Evolutionary conservation across 495 filamentous ascomycete species (phyloP), one percentile per base, ranked within the genome.

Genomic region (Xylaria telfairii): DNA sequence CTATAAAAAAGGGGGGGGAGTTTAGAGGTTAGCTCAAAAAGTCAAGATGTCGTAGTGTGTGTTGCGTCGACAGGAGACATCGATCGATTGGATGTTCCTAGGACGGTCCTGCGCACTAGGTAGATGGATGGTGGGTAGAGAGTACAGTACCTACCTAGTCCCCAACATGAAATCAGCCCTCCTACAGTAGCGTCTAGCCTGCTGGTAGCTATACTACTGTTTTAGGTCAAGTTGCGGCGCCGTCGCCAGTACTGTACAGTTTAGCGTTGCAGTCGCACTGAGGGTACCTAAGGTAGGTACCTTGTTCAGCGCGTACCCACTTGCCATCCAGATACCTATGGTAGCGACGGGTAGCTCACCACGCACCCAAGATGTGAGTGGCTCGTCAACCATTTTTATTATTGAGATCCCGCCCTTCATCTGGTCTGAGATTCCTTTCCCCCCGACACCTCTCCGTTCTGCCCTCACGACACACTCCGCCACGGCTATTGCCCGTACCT

Each of bases 351-450:
- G 19, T 24, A 66, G 47, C 26, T 68, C 53, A 37, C 42, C 42
- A 49, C 34, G 65, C 41, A 49, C 37, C 51, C 65, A 39, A 59
- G 47, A 39, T 41, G 47, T 46, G 54, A 68, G 51, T 68, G 65
- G 51, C 65, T 68, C 53, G 65, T 68, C 53, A 39, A 39, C 37
- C 61, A 49, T 70, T 70, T 65, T 64, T 56, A 70, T 65, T 56
- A 59, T 70, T 60, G 15, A 56, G 15, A 68, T 54, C 53, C 65
- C 54, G 53, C 51, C 68, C 68, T 34, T 62, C 41, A 8, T 54
- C 68, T 64, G 19, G 15, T 17, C 65, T 37, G 39, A 2, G 15
- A 60, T 12, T 65, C 28, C 26, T 26, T 49, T 26, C 42, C 44
- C n/a, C 59, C 49, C 37, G 34, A 54, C 68, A 65, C 41, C 68